Conservation (phyloP, 1,284 basidiomycete species). For the Blastosporella zonata region DNA sequence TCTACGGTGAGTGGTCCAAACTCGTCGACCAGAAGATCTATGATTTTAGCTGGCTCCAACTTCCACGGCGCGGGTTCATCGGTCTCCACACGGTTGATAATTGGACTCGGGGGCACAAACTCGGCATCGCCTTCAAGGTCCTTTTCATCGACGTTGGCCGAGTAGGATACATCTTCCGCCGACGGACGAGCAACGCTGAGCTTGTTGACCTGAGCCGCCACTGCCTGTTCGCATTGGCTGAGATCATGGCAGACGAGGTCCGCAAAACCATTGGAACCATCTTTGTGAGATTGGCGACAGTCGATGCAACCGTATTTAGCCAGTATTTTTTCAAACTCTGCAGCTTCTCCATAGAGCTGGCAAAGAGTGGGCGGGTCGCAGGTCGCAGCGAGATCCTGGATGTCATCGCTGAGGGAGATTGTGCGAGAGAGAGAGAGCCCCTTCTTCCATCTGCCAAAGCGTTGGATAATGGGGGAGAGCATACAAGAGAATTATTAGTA, state of each 20-base stretch:
- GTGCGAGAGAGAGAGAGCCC: constrained; percentile 8
- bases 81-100: constrained; percentile 17
- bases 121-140: constrained; percentile 3
- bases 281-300: constrained; percentile 12
- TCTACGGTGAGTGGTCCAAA: constrained; percentile 42
- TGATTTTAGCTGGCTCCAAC: constrained; percentile 36
- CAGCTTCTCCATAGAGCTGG: constrained; percentile 35
- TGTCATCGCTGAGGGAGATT: constrained; percentile 19
- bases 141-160: constrained; percentile 18
- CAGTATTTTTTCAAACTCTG: constrained; percentile 36
- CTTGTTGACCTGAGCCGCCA: constrained; percentile 33
- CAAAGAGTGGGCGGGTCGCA: constrained; percentile 24
- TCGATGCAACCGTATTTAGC: constrained; percentile 25
- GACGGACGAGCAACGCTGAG: constrained; percentile 32
- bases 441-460: constrained; percentile 10
- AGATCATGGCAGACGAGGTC: constrained; percentile 41
- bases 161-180: constrained; percentile 24
- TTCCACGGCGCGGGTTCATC: constrained; percentile 27
- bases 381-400: constrained; percentile 12
- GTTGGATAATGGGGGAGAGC: constrained; percentile 9
- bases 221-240: constrained; percentile 30
- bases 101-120: constrained; percentile 8
- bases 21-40: constrained; percentile 42
- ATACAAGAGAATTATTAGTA: neutral
- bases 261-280: constrained; percentile 33